Percentiles rank a stretch among this genome's conserved stretches.
Conservation (phyloP, 345 rosid genomes). For the Eucalyptus curtisii region DNA sequence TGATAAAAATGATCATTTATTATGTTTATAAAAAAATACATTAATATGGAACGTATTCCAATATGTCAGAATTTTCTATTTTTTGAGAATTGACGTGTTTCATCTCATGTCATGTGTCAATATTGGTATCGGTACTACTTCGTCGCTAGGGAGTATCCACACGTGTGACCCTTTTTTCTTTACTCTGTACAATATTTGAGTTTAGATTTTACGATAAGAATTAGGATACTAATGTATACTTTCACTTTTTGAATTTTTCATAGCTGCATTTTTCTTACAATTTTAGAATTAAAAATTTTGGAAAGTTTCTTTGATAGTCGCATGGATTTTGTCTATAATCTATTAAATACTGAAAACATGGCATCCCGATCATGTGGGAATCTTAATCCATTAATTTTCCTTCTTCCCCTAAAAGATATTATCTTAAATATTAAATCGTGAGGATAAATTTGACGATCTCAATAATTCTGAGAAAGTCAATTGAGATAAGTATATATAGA, state of each 20-base stretch:
- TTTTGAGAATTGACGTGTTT: too few species aligned
- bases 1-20: too few species aligned
- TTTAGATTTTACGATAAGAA: background rate
- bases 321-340: background rate
- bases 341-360: background rate
- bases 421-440: background rate
- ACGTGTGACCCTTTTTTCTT: too few species aligned
- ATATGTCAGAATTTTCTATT: accelerated
- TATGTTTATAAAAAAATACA: too few species aligned
- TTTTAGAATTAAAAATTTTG: background rate
- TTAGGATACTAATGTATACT: background rate
- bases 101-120: accelerated
- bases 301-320: background rate
- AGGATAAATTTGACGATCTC: background rate
- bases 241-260: background rate
- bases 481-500: background rate
- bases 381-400: background rate
- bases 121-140: too few species aligned
- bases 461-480: background rate
- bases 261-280: background rate
- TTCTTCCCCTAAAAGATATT: background rate
- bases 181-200: background rate
- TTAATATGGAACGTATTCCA: too few species aligned
- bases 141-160: background rate
- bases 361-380: background rate